Evolutionary conservation across 371 early-diverging fungal species (phyloP), one percentile per base, ranked within the genome.

Genomic region (Chytridium lagenaria): DNA sequence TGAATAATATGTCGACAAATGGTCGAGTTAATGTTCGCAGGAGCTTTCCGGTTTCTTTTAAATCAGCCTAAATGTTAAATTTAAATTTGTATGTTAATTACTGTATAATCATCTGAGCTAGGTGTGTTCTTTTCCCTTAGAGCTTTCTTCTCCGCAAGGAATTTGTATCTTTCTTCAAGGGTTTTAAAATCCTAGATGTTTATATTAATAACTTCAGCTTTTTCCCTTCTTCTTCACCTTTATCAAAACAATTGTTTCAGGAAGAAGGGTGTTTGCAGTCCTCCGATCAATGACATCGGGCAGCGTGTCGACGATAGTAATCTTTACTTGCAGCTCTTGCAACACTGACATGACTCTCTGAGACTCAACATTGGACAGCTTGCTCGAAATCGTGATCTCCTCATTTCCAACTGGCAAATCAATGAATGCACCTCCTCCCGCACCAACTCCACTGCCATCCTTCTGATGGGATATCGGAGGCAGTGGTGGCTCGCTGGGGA

Each of bases 341-440:
- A 87, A n/a, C 72, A 87, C 86, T 31, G 84, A 68, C 83, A 87
- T 80, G 64, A 85, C 77, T 22, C 87, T 72, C 73, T 87, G 86
- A 67, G 0, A 85, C 64, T 87, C 84, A 85, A 85, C 80, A 67
- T 80, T 81, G 10, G 82, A 79, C n/a, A 86, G 74, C 67, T 84
- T 83, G 51, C 78, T 79, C 12, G 72, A 61, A 3, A 61, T n/a
- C 5, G 26, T 5, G 5, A 26, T 26, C 23, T 52, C 55, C 44
- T 52, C 55, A 23, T 52, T 52, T 52, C 12, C 55, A 7, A 19
- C 44, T n/a, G n/a, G n/a, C n/a, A n/a, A n/a, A n/a, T n/a, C n/a
- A n/a, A n/a, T n/a, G n/a, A n/a, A n/a, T n/a, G n/a, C n/a, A n/a
- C n/a, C n/a, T n/a, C n/a, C n/a, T n/a, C n/a, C n/a, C n/a, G 55